Evolutionary conservation across 495 filamentous ascomycete species (phyloP).

Genomic region (Daldinia caldariorum): DNA sequence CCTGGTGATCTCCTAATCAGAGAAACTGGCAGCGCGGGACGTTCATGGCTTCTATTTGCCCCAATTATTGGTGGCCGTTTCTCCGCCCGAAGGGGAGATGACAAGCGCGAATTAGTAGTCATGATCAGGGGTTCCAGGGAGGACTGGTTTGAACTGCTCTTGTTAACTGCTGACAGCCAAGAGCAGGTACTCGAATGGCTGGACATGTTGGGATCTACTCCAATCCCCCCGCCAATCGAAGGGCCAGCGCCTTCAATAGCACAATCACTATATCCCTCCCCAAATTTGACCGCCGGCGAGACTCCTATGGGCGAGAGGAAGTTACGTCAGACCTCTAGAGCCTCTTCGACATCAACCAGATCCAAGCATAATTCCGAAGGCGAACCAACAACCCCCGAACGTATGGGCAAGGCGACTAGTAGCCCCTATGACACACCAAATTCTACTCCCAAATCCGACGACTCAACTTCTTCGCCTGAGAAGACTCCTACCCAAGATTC

Average conservation of each 20-base stretch:
- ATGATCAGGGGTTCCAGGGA: slow-evolving; percentile 80
- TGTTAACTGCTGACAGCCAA: slow-evolving; percentile 73
- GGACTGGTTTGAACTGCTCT: slow-evolving; percentile 85
- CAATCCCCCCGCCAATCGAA: slow-evolving; percentile 72
- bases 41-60: slow-evolving; percentile 89
- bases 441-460: slow-evolving; percentile 17
- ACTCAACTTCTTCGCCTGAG: slow-evolving; percentile 41
- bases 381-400: slow-evolving; percentile 44
- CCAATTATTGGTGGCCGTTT: slow-evolving; percentile 74
- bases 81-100: slow-evolving; percentile 82
- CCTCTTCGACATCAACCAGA: slow-evolving; percentile 38
- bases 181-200: slow-evolving; percentile 87
- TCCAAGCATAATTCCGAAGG: slow-evolving; percentile 19
- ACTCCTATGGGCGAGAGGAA: slow-evolving; percentile 79
- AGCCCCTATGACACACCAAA: slow-evolving; percentile 40
- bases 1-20: slow-evolving; percentile 88
- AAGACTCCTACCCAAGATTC: slow-evolving; percentile 47
- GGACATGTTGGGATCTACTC: slow-evolving; percentile 77
- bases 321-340: slow-evolving; percentile 39
- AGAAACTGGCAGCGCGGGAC: slow-evolving; percentile 76
- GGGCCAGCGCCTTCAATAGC: slow-evolving; percentile 30
- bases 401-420: slow-evolving; percentile 36
- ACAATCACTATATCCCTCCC: slow-evolving; percentile 50
- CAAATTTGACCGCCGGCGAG: slow-evolving; percentile 67
- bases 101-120: slow-evolving; percentile 74